Evolutionary conservation across 805 yeast genomes (phyloP).

Genomic region (Starmerella geochares): DNA sequence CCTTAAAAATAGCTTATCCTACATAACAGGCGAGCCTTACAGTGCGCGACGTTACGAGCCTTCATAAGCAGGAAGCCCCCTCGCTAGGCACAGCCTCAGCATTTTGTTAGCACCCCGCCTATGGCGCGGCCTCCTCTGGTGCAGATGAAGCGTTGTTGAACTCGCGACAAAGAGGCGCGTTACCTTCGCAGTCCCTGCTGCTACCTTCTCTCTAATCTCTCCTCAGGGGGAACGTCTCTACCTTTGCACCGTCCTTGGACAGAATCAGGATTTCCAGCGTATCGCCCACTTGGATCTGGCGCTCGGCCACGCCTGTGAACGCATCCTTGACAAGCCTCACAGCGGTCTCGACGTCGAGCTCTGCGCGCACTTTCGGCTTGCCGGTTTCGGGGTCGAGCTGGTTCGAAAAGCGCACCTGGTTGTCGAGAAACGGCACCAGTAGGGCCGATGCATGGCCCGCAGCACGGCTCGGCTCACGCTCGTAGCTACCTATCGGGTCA

Average conservation of each 20-base stretch:
- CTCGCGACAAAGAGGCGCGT: too few relatives aligned
- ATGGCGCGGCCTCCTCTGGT: too few relatives aligned
- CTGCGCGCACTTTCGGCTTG: conserved; percentile 50
- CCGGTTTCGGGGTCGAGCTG: conserved; percentile 73
- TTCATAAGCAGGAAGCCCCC: too few relatives aligned
- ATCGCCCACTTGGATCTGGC: conserved; percentile 98
- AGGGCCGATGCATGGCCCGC: conserved; percentile 95
- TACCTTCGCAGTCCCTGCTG: too few relatives aligned
- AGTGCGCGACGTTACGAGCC: too few relatives aligned
- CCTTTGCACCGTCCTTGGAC: conserved; percentile 84
- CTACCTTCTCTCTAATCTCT: too few relatives aligned
- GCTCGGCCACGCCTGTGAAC: conserved; percentile 90
- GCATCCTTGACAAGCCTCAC: conserved; percentile 84
- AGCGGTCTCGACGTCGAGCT: conserved; percentile 72
- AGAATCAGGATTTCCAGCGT: conserved; percentile 83
- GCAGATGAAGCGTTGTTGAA: too few relatives aligned
- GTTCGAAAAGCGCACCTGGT: conserved; percentile 92
- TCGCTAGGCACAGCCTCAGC: neutral
- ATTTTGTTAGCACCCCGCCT: too few relatives aligned
- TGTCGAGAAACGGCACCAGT: conserved; percentile 95
- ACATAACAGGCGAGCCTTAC: too few relatives aligned
- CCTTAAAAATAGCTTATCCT: too few relatives aligned
- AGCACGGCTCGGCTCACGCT: conserved; percentile 93
- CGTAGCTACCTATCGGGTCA: conserved; percentile 97
- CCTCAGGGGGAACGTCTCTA: conserved; percentile 75